phyloP scores from a whole-genome alignment of 176 grass and related monocot species.

The Lolium perenne region DNA sequence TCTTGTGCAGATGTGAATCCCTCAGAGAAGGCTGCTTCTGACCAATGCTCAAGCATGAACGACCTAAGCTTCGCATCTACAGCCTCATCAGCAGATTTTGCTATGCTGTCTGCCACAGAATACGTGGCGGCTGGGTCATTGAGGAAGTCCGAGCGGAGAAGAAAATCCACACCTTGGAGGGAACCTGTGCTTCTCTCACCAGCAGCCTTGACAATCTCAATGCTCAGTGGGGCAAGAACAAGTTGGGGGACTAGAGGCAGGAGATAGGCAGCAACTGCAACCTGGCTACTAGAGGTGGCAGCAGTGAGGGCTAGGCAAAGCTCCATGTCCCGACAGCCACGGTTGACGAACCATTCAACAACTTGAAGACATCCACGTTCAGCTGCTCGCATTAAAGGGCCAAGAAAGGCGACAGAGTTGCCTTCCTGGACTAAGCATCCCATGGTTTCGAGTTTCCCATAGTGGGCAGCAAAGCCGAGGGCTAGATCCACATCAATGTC shows the following conservation, averaged over 20 bases:
- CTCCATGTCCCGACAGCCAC: slow-evolving; percentile 93
- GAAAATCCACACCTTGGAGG: slow-evolving; percentile 81
- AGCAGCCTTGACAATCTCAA: slow-evolving; percentile 94
- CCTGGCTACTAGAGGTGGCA: slow-evolving; percentile 77
- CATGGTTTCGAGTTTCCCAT: slow-evolving; percentile 86
- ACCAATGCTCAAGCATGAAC: slow-evolving; percentile 85
- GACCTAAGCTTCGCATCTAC: slow-evolving; percentile 70
- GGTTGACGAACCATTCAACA: slow-evolving; percentile 84
- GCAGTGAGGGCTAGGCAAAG: slow-evolving; percentile 90
- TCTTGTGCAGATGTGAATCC: slow-evolving; percentile 58
- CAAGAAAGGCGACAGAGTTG: slow-evolving; percentile 74
- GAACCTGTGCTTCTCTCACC: slow-evolving; percentile 84
- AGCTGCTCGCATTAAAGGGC: slow-evolving; percentile 92
- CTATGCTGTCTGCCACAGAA: slow-evolving; percentile 82
- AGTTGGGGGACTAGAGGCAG: slow-evolving; percentile 80
- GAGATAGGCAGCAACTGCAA: slow-evolving; percentile 69
- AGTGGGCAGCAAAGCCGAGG: slow-evolving; percentile 89
- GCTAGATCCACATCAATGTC: slow-evolving; percentile 98
- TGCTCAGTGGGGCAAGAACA: slow-evolving; percentile 80
- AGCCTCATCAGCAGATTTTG: slow-evolving; percentile 63
- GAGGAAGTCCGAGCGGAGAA: slow-evolving; percentile 81
- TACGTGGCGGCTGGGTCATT: slow-evolving; percentile 77
- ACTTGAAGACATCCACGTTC: slow-evolving; percentile 81
- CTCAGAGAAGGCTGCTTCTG: slow-evolving; percentile 67
- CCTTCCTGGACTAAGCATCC: slow-evolving; percentile 86